Base-by-base conservation (phyloP, 768 basidiomycete species). In the Mycena kentingensis region DNA sequence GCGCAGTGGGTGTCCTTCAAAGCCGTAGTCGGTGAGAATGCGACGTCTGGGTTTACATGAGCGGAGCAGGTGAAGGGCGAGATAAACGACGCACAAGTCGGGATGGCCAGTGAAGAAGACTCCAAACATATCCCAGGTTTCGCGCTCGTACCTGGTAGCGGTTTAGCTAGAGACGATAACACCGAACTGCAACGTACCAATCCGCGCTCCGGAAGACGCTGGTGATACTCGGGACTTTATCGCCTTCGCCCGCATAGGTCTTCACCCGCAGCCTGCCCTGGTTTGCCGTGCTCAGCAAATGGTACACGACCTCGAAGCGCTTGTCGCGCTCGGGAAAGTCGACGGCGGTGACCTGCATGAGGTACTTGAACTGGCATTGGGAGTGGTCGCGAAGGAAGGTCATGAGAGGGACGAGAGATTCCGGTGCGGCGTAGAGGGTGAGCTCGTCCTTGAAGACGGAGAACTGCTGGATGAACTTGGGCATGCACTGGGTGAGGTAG, bases 391-490 rank as follows among this genome's bases (percentile, higher is more conserved):
- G 87, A 46, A 98, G 78, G 77, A 98, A 98, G 22, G 85, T 88
- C 60, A 97, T 77, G 44, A 93, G 86, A 18, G 93, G 94, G 37
- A 92, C 69, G 66, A 97, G 74, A 50, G 81, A 91, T 29, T 84
- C 78, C 16, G 96, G 96, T 0, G 86, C 78, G 69, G 87, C 77
- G 75, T 98, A 95, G 47, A 98, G 79, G 22, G 89, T 87, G 54
- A 98, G 78, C 70, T 98, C 97, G 70, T 98, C 97, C 78, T 93
- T 93, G 70, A 93, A 83, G 39, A 98, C 90, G 11, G 93, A 93
- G 78, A 96, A 98, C 71, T 98, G 97, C 72, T 98, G 96, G 67
- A 99, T 84, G 76, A 85, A 97, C 76, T 97, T 98, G 47, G 96
- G 96, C 21, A 98, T 84, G 67, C 89, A 93, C 65, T 95, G 90